Evolutionary conservation across 495 filamentous ascomycete genomes (phyloP).

Genomic region (Aeminium ludgeri): DNA sequence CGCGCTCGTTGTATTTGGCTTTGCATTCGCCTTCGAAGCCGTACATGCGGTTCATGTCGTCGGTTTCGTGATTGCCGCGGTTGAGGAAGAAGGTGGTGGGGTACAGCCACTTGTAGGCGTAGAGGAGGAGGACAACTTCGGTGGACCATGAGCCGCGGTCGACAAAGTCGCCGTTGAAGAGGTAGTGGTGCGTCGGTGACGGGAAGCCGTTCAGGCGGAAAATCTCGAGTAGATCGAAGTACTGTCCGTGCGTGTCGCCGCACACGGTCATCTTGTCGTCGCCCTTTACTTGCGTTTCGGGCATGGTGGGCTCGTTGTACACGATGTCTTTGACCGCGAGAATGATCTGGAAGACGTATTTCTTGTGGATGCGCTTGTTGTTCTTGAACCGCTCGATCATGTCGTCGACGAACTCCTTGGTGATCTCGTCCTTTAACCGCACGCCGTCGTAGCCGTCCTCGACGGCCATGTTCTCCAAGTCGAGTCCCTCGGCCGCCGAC

Average conservation of each 20-base stretch:
- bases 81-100: slow-evolving; percentile 87
- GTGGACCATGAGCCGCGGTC: slow-evolving; percentile 95
- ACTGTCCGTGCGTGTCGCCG: slow-evolving; percentile 98
- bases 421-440: slow-evolving; percentile 67
- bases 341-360: slow-evolving; percentile 95
- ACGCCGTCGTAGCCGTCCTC: slow-evolving; percentile 77
- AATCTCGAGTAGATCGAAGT: slow-evolving; percentile 89
- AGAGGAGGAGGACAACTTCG: slow-evolving; percentile 84
- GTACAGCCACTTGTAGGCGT: slow-evolving; percentile 90
- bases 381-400: slow-evolving; percentile 93
- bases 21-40: slow-evolving; percentile 97
- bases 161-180: slow-evolving; percentile 99
- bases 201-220: slow-evolving; percentile 84
- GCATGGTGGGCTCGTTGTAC: slow-evolving; percentile 89
- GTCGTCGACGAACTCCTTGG: slow-evolving; percentile 86
- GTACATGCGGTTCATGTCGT: slow-evolving; percentile 98
- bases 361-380: slow-evolving; percentile 84
- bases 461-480: slow-evolving; percentile 68
- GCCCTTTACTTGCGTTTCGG: slow-evolving; percentile 68
- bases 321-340: slow-evolving; percentile 77
- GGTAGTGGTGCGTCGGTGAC: slow-evolving; percentile 67
- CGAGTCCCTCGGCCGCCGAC: slow-evolving; percentile 76
- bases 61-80: slow-evolving; percentile 96
- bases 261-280: slow-evolving; percentile 79
- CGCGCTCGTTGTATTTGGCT: slow-evolving; percentile 89